Evolutionary conservation across 306 rosid species (phyloP).

Genomic region (Cajanus cajan): DNA sequence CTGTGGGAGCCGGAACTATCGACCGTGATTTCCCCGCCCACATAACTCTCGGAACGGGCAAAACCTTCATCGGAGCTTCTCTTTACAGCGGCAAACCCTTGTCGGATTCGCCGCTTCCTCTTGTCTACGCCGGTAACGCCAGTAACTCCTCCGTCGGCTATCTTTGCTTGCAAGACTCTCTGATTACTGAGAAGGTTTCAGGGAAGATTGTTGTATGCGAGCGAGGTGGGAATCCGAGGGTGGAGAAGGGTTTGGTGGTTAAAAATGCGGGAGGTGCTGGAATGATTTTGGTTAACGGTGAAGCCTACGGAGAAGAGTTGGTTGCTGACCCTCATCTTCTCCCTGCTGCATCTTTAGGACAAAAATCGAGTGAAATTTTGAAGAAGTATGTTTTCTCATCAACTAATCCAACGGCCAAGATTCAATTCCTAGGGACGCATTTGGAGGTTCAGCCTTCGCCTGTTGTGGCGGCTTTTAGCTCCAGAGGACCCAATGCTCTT

Average conservation of each 20-base stretch:
- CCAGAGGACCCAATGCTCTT: slow-evolving; percentile 80
- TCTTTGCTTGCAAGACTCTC: slow-evolving; percentile 45
- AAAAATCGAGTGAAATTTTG: slow-evolving; percentile 49
- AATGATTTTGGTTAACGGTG: slow-evolving; percentile 74
- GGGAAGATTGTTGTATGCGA: slow-evolving; percentile 86
- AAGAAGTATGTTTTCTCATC: slow-evolving; percentile 49
- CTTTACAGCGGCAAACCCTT: slow-evolving; percentile 59
- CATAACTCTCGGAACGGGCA: slow-evolving; percentile 59
- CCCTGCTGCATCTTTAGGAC: slow-evolving; percentile 71
- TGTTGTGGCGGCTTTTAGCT: slow-evolving; percentile 83
- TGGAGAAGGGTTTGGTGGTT: slow-evolving; percentile 68
- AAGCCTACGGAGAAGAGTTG: slow-evolving; percentile 72
- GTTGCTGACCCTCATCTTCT: slow-evolving; percentile 75
- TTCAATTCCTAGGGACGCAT: slow-evolving; percentile 51
- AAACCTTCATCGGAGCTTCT: slow-evolving; percentile 57
- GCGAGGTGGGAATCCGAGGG: slow-evolving; percentile 75
- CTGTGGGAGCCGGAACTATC: slow-evolving; percentile 88
- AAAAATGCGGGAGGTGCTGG: slow-evolving; percentile 78
- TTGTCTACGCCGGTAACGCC: slow-evolving; percentile 54
- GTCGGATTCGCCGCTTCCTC: slow-evolving; percentile 44
- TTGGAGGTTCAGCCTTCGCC: slow-evolving; percentile 82
- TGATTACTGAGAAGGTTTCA: slow-evolving; percentile 47
- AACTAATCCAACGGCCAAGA: slow-evolving; percentile 57
- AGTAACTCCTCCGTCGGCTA: slow-evolving; percentile 49
- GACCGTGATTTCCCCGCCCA: slow-evolving; percentile 80